These are phyloP conservation scores for Heliocybe sulcata DNA, from an alignment of 1,284 basidiomycete genomes.

Conservation along the genomic window DNA sequence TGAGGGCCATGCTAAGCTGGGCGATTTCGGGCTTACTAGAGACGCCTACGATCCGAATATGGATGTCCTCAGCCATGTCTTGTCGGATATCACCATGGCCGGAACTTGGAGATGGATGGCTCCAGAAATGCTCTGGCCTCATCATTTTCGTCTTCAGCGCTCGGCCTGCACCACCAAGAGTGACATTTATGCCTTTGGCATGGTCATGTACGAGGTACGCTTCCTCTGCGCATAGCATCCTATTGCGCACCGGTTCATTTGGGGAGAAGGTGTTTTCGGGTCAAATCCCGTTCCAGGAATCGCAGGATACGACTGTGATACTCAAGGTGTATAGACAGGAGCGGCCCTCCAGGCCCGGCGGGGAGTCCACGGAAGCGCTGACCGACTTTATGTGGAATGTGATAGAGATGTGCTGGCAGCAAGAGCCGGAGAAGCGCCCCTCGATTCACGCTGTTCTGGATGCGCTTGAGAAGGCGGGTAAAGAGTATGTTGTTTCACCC, in stretches of 20 bases:
- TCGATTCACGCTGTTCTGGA: neutral
- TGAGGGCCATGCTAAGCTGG: neutral
- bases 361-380: neutral
- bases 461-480: neutral
- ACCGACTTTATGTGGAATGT: neutral
- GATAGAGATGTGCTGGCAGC: neutral
- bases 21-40: conserved; percentile 1
- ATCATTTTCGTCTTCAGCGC: neutral
- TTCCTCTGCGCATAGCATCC: neutral
- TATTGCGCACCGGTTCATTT: neutral
- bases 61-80: neutral
- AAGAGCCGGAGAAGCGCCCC: neutral
- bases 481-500: neutral
- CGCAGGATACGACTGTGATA: neutral
- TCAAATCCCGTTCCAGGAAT: neutral
- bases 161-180: neutral
- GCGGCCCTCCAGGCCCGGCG: neutral
- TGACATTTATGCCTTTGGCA: neutral
- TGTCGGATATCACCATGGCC: neutral
- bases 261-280: neutral
- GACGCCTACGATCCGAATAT: neutral
- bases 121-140: neutral
- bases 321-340: neutral
- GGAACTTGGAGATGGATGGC: neutral
- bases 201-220: neutral